phyloP scores from a whole-genome alignment of 768 basidiomycete species.

The Austroboletus eburneus region DNA sequence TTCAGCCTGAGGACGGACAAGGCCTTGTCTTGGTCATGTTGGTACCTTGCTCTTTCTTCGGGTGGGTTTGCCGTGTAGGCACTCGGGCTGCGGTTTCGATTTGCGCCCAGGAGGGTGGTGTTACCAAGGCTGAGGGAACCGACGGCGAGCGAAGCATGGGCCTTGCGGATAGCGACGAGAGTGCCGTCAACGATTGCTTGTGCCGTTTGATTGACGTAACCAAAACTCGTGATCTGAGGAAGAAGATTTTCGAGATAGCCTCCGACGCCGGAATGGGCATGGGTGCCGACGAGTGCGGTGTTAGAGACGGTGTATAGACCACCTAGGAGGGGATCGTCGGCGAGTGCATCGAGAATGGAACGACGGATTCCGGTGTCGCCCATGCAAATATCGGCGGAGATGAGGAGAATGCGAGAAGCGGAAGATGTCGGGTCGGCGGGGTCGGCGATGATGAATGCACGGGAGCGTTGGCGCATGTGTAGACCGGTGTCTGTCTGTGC shows the following conservation, averaged over 20 bases:
- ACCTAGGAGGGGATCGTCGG: slow-evolving; percentile 45
- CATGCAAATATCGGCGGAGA: slow-evolving; percentile 84
- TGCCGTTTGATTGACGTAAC: slow-evolving; percentile 68
- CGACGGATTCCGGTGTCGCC: slow-evolving; percentile 75
- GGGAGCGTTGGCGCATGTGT: slow-evolving; percentile 75
- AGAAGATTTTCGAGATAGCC: slow-evolving; percentile 77
- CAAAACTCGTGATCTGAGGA: slow-evolving; percentile 70
- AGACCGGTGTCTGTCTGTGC: slow-evolving; percentile 68
- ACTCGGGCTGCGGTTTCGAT: slow-evolving; percentile 70
- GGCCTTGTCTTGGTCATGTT: slow-evolving; percentile 71
- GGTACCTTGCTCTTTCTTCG: slow-evolving; percentile 61
- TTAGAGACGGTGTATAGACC: slow-evolving; percentile 67
- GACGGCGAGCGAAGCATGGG: slow-evolving; percentile 56
- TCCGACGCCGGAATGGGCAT: slow-evolving; percentile 73
- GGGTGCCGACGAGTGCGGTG: slow-evolving; percentile 71
- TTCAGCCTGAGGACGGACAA: slow-evolving; percentile 66
- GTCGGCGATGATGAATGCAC: slow-evolving; percentile 70
- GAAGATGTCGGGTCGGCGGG: slow-evolving; percentile 32
- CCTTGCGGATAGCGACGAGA: slow-evolving; percentile 62
- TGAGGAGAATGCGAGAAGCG: slow-evolving; percentile 62
- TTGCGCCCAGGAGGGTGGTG: slow-evolving; percentile 62
- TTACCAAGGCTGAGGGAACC: slow-evolving; percentile 65
- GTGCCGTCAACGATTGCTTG: slow-evolving; percentile 70
- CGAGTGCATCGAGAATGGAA: slow-evolving; percentile 56
- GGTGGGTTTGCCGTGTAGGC: slow-evolving; percentile 75